A percentile compares a stretch with the other conserved stretches of the same genome.
Conservation (phyloP, 345 rosid species). For the Populus nigra region DNA sequence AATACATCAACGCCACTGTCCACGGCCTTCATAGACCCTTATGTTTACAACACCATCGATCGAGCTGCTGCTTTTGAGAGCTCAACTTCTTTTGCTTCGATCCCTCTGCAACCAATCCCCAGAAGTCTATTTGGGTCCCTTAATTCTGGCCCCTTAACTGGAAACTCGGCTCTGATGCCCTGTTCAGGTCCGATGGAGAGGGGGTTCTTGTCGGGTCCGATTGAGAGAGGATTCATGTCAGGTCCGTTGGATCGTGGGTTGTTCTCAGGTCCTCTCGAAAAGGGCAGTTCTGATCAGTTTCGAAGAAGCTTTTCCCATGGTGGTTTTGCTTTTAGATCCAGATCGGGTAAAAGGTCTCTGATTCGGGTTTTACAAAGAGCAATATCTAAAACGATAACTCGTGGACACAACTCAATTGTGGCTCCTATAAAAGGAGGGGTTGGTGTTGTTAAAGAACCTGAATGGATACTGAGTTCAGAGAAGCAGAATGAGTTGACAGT, state of each 20-base stretch:
- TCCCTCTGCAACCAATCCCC: slow-evolving; percentile 87
- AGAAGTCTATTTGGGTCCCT: slow-evolving; percentile 32
- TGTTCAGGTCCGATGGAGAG: slow-evolving; percentile 74
- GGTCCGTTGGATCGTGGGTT: slow-evolving; percentile 81
- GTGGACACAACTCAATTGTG: slow-evolving; percentile 76
- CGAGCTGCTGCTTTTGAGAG: slow-evolving; percentile 91
- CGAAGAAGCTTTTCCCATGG: slow-evolving; percentile 83
- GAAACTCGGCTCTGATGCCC: slow-evolving; percentile 22
- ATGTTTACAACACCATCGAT: slow-evolving; percentile 51
- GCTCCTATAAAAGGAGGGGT: slow-evolving; percentile 64
- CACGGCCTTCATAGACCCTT: slow-evolving; percentile 69
- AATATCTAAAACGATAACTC: slow-evolving; percentile 57
- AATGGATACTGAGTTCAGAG: slow-evolving; percentile 55
- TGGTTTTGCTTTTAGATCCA: slow-evolving; percentile 47
- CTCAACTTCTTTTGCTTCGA: slow-evolving; percentile 80
- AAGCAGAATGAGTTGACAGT: slow-evolving; percentile 62
- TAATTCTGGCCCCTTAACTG: slow-evolving; percentile 55
- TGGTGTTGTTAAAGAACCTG: slow-evolving; percentile 54
- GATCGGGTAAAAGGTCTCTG: slow-evolving; percentile 56
- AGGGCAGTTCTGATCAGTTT: slow-evolving; percentile 51
- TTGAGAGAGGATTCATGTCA: slow-evolving; percentile 84
- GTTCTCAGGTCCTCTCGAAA: slow-evolving; percentile 49
- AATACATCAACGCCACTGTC: slow-evolving; percentile 91
- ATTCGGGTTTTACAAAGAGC: slow-evolving; percentile 69
- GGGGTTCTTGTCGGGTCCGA: slow-evolving; percentile 81